Percentiles rank a stretch among this genome's conserved stretches.
These are phyloP conservation scores for Herpetomonas tarakana DNA, from an alignment of 208 protist genomes.

Conservation along the genomic window DNA sequence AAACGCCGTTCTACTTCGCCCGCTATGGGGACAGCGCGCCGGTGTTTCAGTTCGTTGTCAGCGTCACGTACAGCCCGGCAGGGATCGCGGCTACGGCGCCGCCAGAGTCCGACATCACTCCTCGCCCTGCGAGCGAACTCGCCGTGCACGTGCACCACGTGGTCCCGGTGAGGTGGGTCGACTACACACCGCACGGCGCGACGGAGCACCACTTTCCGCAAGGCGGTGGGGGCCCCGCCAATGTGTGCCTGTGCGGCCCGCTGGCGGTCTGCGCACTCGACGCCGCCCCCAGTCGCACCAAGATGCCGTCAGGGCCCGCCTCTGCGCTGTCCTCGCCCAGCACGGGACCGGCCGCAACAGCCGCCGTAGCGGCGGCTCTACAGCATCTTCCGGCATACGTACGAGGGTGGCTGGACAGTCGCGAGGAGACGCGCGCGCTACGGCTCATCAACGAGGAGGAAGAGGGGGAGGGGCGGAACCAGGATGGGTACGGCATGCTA, in stretches of 20 bases:
- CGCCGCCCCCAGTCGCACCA: too few species aligned
- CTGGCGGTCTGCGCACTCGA: too few species aligned
- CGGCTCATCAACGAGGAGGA: background rate
- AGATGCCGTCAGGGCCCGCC: too few species aligned
- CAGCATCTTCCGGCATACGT: too few species aligned
- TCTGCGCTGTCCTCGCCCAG: background rate
- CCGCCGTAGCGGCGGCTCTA: too few species aligned
- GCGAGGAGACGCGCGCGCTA: background rate
- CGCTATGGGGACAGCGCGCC: background rate
- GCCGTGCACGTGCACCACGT: background rate
- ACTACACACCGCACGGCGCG: background rate
- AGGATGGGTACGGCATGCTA: background rate
- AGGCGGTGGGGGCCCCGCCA: too few species aligned
- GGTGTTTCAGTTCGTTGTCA: background rate
- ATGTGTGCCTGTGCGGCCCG: background rate
- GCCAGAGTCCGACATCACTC: too few species aligned
- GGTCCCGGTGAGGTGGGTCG: background rate
- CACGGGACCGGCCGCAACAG: background rate
- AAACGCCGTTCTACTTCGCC: background rate
- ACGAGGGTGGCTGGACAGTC: background rate
- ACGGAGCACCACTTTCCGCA: too few species aligned
- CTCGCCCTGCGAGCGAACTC: background rate
- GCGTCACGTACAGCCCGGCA: background rate
- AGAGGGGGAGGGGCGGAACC: background rate
- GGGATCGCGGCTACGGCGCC: too few species aligned